Conservation (phyloP, 2,329 filamentous ascomycete genomes). For the Mollisia scopiformis region DNA sequence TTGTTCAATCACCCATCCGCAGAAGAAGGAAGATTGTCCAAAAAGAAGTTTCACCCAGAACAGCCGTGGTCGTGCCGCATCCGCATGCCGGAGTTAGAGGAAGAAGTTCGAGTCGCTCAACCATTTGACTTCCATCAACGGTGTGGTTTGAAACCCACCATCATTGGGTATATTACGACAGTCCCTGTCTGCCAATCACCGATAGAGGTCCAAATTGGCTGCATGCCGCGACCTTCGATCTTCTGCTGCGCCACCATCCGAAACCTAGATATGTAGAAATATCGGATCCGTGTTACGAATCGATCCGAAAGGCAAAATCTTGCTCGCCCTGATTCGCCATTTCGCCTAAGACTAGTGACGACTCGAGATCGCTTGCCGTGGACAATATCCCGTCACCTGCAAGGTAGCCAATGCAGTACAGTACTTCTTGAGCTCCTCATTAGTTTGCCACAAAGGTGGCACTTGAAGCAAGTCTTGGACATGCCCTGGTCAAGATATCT, state of each 20-base stretch:
- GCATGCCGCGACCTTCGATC: slow-evolving; percentile 9
- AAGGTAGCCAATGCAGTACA: too few species aligned
- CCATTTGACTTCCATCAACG: slow-evolving; percentile 19
- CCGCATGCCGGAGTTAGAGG: neutral
- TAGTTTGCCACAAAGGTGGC: too few species aligned
- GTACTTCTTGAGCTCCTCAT: too few species aligned
- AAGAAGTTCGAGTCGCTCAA: slow-evolving; percentile 13
- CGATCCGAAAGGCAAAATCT: slow-evolving; percentile 17
- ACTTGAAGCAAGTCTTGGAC: too few species aligned
- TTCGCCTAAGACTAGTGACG: neutral
- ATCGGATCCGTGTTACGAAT: slow-evolving; percentile 16
- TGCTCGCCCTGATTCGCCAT: neutral
- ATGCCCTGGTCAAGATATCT: too few species aligned
- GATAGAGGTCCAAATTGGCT: neutral
- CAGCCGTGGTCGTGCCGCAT: neutral
- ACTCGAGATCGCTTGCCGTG: too few species aligned
- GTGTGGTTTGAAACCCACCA: slow-evolving; percentile 7
- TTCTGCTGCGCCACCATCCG: slow-evolving; percentile 20
- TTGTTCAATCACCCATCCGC: neutral
- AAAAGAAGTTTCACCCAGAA: neutral
- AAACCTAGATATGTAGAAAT: slow-evolving; percentile 5
- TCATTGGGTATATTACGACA: slow-evolving; percentile 22
- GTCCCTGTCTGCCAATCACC: neutral
- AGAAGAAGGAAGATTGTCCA: neutral
- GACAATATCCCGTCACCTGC: too few species aligned